A percentile compares a stretch with the other conserved stretches of the same genome.
Evolutionary conservation across 176 grass and related monocot species (phyloP).

Genomic region (Hsuehochloa calcarea): DNA sequence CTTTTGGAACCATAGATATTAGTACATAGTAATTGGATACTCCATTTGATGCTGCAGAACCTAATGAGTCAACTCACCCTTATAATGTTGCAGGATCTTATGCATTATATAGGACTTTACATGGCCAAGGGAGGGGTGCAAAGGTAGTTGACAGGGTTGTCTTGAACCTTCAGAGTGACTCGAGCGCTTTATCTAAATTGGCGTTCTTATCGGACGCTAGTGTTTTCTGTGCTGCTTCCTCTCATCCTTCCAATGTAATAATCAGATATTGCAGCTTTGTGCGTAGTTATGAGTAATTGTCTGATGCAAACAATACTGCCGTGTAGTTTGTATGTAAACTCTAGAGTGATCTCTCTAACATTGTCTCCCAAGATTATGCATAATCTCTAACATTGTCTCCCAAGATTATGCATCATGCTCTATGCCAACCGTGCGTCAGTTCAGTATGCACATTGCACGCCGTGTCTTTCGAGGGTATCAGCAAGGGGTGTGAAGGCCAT

Average conservation of each 20-base stretch:
- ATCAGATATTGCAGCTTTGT: neutral
- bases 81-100: conserved; percentile 53
- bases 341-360: too few species aligned
- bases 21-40: neutral
- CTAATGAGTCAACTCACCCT: neutral
- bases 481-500: neutral
- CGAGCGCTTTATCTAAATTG: neutral
- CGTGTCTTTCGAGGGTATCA: neutral
- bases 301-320: neutral
- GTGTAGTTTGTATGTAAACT: neutral
- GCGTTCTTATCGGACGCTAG: neutral
- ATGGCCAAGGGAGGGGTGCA: conserved; percentile 74
- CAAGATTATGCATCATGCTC: neutral
- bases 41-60: neutral
- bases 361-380: too few species aligned
- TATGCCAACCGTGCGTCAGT: neutral
- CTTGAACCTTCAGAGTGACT: conserved; percentile 21
- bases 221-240: neutral
- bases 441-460: neutral
- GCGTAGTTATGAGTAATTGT: neutral
- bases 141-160: conserved; percentile 67
- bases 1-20: neutral
- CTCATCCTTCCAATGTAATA: neutral
- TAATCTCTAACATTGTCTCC: neutral
- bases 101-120: conserved; percentile 90